Evolutionary conservation across 2,329 filamentous ascomycete genomes (phyloP), one percentile per base, ranked within the genome.

Genomic region (Colletotrichum horii): DNA sequence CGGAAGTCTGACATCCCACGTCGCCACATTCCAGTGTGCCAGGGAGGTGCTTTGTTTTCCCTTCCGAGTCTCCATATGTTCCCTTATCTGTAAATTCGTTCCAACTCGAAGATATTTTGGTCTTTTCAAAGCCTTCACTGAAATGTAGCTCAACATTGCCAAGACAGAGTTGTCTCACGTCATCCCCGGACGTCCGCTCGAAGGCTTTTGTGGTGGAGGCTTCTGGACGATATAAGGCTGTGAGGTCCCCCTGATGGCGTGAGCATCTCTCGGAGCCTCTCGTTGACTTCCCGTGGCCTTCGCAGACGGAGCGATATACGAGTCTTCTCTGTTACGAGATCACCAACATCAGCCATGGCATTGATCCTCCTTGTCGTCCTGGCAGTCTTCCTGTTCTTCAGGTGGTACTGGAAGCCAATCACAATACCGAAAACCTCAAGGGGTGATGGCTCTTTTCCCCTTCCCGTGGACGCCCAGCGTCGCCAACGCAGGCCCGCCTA

Each of bases 401-500:
- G 32, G 36, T 74, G 64, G 58, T 65, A 38, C 26, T 60, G n/a
- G 22, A 61, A 36, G 8, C 32, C 52, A 38, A 19, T 36, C 9
- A 24, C 16, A 79, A 77, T 77, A 3, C 76, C 78, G 34, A 28
- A 43, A 16, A 78, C 75, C 64, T 62, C 78, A 9, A 76, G 77
- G 28, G 71, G 77, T 14, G 68, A 77, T 14, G 68, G 75, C 36
- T 78, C 76, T 26, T 76, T 78, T 15, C 73, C 66, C 3, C 79
- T 79, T 36, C 66, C 74, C 7, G 52, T 34, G n/a, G 55, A 71
- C 30, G 62, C 70, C 16, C 43, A 52, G 43, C 43, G 43, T 14
- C 24, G 60, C 55, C 61, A 71, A 8, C 56, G 55, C 60, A 74
- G 70, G 8, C 71, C 74, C 11, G 61, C 71, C 22, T 70, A 58